phyloP scores from a whole-genome alignment of 2,329 filamentous ascomycete genomes.

The Seiridium cupressi region DNA sequence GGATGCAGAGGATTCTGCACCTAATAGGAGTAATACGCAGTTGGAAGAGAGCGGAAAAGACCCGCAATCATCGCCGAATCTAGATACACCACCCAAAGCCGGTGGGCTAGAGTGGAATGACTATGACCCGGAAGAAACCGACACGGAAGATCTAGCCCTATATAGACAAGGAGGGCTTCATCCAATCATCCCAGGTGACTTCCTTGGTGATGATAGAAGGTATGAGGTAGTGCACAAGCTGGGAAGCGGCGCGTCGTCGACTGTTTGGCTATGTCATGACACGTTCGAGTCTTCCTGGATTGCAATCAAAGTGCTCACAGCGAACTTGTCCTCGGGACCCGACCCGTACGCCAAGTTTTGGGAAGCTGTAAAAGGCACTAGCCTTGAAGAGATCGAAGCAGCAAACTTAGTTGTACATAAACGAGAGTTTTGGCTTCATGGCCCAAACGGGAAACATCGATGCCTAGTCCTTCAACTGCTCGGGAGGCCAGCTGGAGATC shows the following conservation, averaged over 20 bases:
- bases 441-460: neutral
- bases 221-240: neutral
- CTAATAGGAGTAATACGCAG: too few relatives aligned
- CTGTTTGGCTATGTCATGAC: neutral
- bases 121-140: too few relatives aligned
- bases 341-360: neutral
- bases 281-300: neutral
- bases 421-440: neutral
- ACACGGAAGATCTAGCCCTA: too few relatives aligned
- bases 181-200: neutral
- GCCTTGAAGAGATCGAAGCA: neutral
- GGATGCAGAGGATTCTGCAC: too few relatives aligned
- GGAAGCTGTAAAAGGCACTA: neutral
- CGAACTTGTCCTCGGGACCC: neutral
- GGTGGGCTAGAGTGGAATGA: too few relatives aligned
- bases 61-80: too few relatives aligned
- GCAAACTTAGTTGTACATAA: neutral
- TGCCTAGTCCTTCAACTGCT: neutral
- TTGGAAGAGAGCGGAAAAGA: too few relatives aligned
- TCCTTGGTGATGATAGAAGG: neutral
- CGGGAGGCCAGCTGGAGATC: neutral
- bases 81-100: too few relatives aligned
- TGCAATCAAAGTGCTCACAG: neutral
- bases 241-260: neutral
- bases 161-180: conserved; percentile 19